Evolutionary conservation across 176 grass and related monocot species (phyloP), one percentile per base, ranked within the genome.

Genomic region (Carex parvula): DNA sequence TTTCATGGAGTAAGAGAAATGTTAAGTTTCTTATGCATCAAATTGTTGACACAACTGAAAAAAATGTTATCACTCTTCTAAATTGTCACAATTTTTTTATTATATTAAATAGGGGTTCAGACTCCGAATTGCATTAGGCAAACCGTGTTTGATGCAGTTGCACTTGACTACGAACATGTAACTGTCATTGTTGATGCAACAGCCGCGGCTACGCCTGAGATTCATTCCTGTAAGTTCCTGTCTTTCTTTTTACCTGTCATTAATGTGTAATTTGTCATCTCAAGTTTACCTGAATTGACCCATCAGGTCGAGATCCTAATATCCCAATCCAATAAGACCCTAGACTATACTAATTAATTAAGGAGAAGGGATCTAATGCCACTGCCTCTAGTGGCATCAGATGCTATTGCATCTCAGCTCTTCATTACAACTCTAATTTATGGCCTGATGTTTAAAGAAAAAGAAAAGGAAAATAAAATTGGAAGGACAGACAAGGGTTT

Each of bases 51-150:
- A 16, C 4, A 10, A 56, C 50, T 8, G 13, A 77, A 70, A 77
- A 76, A 15, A 22, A 56, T 6, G 13, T 17, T 3, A 77, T 56
- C 56, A 12, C 50, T 55, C 73, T 77, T 56, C 3, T 77, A 77
- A 73, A 56, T 55, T 55, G 24, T 56, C 50, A 55, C 17, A 9
- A 2, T 7, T 8, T 48, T 53, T 15, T 39, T 17, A 46, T 54
- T 32, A 50, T 30, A 41, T 83, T 44, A 16, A 71, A 52, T 84
- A 98, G 92, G 95, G 15, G 88, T 98, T 87, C 95, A 98, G 87
- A 98, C 95, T 29, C 95, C 95, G 77, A 94, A 94, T 85, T 98
- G 95, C 78, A 98, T 94, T n/a, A 90, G 95, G 39, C 92, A 94
- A 82, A 98, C 92, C 13, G 91, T 88, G 22, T 98, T 91, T 52